phyloP scores from a whole-genome alignment of 1,139 yeast genomes.

The Yamadazyma blattariae region DNA sequence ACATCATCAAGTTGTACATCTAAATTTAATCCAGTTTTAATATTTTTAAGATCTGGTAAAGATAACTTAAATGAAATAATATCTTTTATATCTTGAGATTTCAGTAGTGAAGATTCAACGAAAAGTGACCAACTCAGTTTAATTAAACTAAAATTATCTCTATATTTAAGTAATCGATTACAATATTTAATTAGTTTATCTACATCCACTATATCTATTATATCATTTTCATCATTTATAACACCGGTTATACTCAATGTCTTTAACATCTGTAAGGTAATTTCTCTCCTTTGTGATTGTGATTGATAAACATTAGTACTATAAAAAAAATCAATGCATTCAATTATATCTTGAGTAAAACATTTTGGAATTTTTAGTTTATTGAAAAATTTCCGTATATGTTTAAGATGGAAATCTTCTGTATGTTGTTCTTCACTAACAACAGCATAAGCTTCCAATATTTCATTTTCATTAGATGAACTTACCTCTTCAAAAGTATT shows the following conservation, averaged over 20 bases:
- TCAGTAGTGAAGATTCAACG: slow-evolving; percentile 10
- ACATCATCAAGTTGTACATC: slow-evolving; percentile 27
- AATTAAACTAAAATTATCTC: slow-evolving; percentile 31
- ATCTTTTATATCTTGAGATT: slow-evolving; percentile 3
- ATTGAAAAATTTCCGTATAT: slow-evolving; percentile 24
- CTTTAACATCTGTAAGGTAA: slow-evolving; percentile 24
- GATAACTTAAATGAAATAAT: slow-evolving; percentile 16
- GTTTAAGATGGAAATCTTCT: slow-evolving; percentile 29
- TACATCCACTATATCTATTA: slow-evolving; percentile 40
- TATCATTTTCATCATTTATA: slow-evolving; percentile 16
- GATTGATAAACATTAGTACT: slow-evolving; percentile 11
- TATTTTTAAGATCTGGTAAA: slow-evolving; percentile 29
- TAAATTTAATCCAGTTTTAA: slow-evolving; percentile 28
- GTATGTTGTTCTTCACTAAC: slow-evolving; percentile 17
- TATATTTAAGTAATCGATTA: slow-evolving; percentile 29
- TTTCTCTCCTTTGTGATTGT: slow-evolving; percentile 20
- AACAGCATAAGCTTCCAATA: slow-evolving; percentile 26
- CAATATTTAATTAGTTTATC: slow-evolving; percentile 34
- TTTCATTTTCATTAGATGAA: slow-evolving; percentile 30
- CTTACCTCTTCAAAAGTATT: slow-evolving; percentile 15
- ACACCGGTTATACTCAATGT: slow-evolving; percentile 29
- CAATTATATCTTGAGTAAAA: slow-evolving; percentile 30
- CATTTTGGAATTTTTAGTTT: slow-evolving; percentile 28
- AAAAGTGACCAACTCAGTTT: slow-evolving; percentile 35
- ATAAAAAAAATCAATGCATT: slow-evolving; percentile 36